These are phyloP conservation scores for Arabidopsis suecica DNA, from an alignment of 345 rosid genomes.

Conservation along the genomic window DNA sequence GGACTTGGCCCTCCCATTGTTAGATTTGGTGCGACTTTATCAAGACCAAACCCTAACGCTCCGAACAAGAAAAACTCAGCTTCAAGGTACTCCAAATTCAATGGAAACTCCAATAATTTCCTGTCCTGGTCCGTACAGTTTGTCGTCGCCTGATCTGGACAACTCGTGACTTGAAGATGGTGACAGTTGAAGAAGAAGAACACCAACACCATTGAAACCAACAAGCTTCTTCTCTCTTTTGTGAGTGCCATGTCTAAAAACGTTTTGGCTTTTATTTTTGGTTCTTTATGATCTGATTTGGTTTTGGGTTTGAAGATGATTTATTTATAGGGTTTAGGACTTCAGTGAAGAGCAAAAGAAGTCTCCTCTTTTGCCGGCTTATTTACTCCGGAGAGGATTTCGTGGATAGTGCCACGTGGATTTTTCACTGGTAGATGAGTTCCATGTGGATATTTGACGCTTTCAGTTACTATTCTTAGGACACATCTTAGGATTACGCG, in stretches of 20 bases:
- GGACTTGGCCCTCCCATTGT: constrained; percentile 80
- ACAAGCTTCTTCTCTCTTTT: constrained; percentile 29
- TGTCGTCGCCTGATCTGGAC: background rate
- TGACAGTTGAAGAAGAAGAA: constrained; percentile 39
- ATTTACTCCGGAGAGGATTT: constrained; percentile 26
- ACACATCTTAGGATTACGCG: constrained; percentile 41
- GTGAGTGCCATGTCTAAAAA: constrained; percentile 2
- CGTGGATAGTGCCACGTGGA: constrained; percentile 23
- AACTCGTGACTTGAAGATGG: constrained; percentile 35
- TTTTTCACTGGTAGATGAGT: constrained; percentile 7
- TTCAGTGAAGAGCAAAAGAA: constrained; percentile 17
- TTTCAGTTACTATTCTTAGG: constrained; percentile 38
- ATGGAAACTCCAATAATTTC: constrained; percentile 71
- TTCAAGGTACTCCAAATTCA: constrained; percentile 87
- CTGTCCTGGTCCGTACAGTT: constrained; percentile 39
- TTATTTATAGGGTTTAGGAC: constrained; percentile 36
- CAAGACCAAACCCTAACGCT: constrained; percentile 79
- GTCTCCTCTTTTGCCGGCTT: constrained; percentile 30
- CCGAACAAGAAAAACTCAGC: constrained; percentile 90
- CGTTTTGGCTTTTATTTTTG: background rate
- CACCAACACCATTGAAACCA: constrained; percentile 21
- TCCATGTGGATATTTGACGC: constrained; percentile 41
- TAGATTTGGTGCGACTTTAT: constrained; percentile 63
- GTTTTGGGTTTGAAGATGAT: constrained; percentile 20
- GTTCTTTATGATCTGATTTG: constrained; percentile 22